These are phyloP conservation scores for Powellomyces hirtus DNA, from an alignment of 192 early-diverging fungal genomes.

Conservation along the genomic window DNA sequence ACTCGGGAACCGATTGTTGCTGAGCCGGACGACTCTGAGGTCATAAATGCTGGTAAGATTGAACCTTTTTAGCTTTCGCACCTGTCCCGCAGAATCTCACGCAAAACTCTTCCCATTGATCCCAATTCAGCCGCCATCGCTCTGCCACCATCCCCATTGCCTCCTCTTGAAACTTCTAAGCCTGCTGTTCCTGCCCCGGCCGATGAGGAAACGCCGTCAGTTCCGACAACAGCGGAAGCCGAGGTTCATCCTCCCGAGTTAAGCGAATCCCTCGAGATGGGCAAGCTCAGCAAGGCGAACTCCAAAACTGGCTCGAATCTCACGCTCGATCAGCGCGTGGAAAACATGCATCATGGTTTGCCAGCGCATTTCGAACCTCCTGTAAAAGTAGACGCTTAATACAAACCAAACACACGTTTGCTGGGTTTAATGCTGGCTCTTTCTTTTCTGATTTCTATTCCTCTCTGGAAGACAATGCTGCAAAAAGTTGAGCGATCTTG, in stretches of 20 bases:
- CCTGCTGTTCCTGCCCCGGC: slow-evolving; percentile 19
- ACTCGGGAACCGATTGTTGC: neutral
- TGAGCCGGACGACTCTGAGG: slow-evolving; percentile 1
- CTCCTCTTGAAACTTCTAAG: slow-evolving; percentile 7
- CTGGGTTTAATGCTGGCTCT: too few relatives aligned
- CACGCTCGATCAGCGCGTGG: slow-evolving; percentile 39
- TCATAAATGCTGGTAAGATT: neutral
- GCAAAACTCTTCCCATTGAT: slow-evolving; percentile 3
- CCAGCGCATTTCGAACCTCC: slow-evolving; percentile 50
- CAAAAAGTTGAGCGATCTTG: too few relatives aligned
- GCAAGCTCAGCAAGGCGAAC: slow-evolving; percentile 19
- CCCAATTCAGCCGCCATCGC: slow-evolving; percentile 37
- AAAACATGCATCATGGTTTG: slow-evolving; percentile 56
- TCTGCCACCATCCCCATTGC: slow-evolving; percentile 38
- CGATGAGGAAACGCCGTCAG: neutral
- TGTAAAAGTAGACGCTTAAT: neutral
- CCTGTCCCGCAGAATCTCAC: too few relatives aligned
- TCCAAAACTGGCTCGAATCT: slow-evolving; percentile 33
- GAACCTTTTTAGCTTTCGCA: neutral
- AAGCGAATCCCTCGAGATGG: neutral
- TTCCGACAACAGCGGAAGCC: neutral
- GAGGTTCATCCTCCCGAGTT: neutral
- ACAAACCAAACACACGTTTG: too few relatives aligned
- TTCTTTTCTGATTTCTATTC: too few relatives aligned
- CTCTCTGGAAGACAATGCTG: too few relatives aligned